These are phyloP conservation scores for Lepidium sativum DNA, from an alignment of 345 rosid species.

Conservation along the genomic window DNA sequence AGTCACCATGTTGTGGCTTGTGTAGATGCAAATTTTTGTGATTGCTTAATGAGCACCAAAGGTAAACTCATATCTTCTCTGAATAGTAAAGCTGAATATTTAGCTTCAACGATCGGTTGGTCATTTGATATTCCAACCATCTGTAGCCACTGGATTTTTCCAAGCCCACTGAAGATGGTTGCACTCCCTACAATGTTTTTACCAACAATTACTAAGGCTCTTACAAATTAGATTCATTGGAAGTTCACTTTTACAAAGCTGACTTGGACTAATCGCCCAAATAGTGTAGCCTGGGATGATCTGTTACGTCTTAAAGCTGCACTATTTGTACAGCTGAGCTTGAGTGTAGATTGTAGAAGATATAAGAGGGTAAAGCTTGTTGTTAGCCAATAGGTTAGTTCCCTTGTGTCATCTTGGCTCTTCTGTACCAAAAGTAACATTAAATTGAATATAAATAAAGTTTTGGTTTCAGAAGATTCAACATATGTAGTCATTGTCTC, in stretches of 20 bases:
- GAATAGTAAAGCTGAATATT: slow-evolving; percentile 61
- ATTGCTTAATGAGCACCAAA: too few relatives aligned
- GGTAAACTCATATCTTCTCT: too few relatives aligned
- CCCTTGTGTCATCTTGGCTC: slow-evolving; percentile 42
- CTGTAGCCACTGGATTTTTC: slow-evolving; percentile 49
- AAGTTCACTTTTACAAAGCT: slow-evolving; percentile 16
- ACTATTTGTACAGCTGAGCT: slow-evolving; percentile 40
- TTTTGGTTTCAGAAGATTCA: background rate
- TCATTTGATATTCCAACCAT: slow-evolving; percentile 39
- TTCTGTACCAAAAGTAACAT: slow-evolving; percentile 12
- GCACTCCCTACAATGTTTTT: slow-evolving; percentile 34
- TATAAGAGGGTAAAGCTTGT: slow-evolving; percentile 51
- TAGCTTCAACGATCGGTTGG: slow-evolving; percentile 51
- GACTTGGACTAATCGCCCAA: slow-evolving; percentile 45
- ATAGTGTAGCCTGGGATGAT: slow-evolving; percentile 34
- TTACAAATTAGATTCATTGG: background rate
- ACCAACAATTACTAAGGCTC: background rate
- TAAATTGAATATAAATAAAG: background rate
- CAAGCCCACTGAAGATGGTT: slow-evolving; percentile 31
- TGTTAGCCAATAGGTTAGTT: slow-evolving; percentile 60
- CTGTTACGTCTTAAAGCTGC: slow-evolving; percentile 35
- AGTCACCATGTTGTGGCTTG: slow-evolving; percentile 33
- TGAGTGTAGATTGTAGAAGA: slow-evolving; percentile 52
- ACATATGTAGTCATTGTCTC: background rate
- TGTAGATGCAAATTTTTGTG: too few relatives aligned